phyloP scores from a whole-genome alignment of 331 rosid species.

The Erythrophleum ivorense region DNA sequence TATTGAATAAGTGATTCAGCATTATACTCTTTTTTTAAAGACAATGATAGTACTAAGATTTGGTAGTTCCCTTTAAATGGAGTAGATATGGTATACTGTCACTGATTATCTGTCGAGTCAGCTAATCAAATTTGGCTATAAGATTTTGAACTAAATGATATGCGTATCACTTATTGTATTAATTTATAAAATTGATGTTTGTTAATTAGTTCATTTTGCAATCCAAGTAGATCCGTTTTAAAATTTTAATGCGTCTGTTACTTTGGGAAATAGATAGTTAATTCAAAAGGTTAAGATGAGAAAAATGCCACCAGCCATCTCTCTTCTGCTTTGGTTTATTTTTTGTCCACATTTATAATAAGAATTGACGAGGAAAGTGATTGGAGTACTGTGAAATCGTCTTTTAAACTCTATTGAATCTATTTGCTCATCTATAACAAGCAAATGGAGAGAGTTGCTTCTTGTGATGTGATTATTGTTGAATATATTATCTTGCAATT shows the following conservation, averaged over 20 bases:
- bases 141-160: not conserved
- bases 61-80: not conserved
- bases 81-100: not conserved
- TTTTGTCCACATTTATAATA: not conserved
- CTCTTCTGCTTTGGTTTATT: not conserved
- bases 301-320: not conserved
- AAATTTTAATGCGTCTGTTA: not conserved
- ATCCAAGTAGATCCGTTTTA: not conserved
- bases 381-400: not conserved
- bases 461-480: constrained; percentile 1
- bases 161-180: not conserved
- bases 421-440: not conserved
- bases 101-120: not conserved
- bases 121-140: not conserved
- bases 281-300: not conserved
- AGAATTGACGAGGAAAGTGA: not conserved
- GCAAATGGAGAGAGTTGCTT: not conserved
- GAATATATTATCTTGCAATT: not conserved
- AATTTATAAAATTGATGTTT: not conserved
- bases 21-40: not conserved
- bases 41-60: not conserved
- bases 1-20: not conserved
- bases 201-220: not conserved
- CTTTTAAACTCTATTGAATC: not conserved
- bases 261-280: not conserved